Base-by-base conservation (phyloP, 306 rosid genomes). In the Parietaria judaica region DNA sequence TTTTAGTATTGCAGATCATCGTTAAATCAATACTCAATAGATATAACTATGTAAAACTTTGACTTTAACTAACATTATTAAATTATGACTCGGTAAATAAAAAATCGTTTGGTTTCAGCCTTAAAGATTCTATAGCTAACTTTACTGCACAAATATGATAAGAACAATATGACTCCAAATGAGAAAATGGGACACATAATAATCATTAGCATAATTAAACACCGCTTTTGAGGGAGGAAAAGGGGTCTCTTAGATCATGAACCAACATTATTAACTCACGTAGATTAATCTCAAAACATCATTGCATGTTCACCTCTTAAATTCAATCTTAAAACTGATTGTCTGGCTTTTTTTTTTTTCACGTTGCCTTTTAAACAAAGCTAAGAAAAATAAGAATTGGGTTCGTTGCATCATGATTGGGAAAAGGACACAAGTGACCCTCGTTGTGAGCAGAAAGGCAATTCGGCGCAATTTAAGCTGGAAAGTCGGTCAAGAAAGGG, bases 381-480 rank as follows among this genome's bases (percentile, higher is more conserved):
- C 73, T 67, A 56, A 41, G 48, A 39, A 14, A 45, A 58, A 58
- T 64, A 38, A 15, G 36, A n/a, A 1, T 13, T 31, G n/a, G 59
- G 41, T 8, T 41, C 45, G 9, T 5, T 35, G 7, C 63, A 54
- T n/a, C 60, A 44, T 54, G 6, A 39, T 62, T 51, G 46, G 59
- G 36, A 60, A 13, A 11, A 39, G 41, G 39, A n/a, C 45, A 41
- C 9, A 34, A 10, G 4, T 46, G 38, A 43, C 70, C 70, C 68
- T 64, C 79, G 64, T 62, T 56, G 17, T 54, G 43, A 55, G 60
- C 68, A 4, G 37, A 60, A 60, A 61, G 57, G 39, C 43, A 46
- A 13, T 70, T 45, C 51, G 65, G 72, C 79, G 79, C 65, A 70
- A 75, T 47, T 75, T 70, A 51, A 70, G 75, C 79, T 61, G 57